These are phyloP conservation scores for Malassezia sympodialis DNA, from an alignment of 1,284 basidiomycete species.

Conservation along the genomic window DNA sequence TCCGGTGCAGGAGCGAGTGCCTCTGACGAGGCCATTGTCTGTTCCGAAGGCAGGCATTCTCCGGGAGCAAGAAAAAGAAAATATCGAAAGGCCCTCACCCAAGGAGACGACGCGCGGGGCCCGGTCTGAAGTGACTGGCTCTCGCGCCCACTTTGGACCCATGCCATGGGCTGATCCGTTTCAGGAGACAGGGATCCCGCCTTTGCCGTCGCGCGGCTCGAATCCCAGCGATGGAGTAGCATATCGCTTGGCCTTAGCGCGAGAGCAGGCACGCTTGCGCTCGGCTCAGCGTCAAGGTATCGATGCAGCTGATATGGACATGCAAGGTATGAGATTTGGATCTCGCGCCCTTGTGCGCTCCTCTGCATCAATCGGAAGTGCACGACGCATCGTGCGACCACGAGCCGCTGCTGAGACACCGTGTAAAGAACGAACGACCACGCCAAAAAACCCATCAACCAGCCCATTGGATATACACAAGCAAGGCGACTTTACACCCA, in stretches of 20 bases:
- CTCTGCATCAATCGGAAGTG: conserved; percentile 2
- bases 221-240: conserved; percentile 17
- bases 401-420: not conserved
- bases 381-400: conserved; percentile 2
- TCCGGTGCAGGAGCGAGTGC: not conserved
- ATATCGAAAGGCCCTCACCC: not conserved
- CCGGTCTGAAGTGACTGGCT: not conserved
- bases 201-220: conserved; percentile 1
- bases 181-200: not conserved
- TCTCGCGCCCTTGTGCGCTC: conserved; percentile 11
- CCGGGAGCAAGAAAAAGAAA: not conserved
- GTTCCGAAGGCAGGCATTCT: not conserved
- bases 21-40: not conserved
- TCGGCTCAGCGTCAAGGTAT: not conserved
- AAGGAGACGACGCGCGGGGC: not conserved
- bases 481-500: conserved; percentile 12
- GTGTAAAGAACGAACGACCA: not conserved
- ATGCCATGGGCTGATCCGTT: conserved; percentile 1
- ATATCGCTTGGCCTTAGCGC: conserved; percentile 14
- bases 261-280: conserved; percentile 9
- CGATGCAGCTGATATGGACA: not conserved
- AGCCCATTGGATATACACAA: not conserved
- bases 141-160: not conserved
- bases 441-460: not conserved
- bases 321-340: not conserved